phyloP scores from a whole-genome alignment of 1,139 yeast genomes.

The Insectozyma bohioensis region DNA sequence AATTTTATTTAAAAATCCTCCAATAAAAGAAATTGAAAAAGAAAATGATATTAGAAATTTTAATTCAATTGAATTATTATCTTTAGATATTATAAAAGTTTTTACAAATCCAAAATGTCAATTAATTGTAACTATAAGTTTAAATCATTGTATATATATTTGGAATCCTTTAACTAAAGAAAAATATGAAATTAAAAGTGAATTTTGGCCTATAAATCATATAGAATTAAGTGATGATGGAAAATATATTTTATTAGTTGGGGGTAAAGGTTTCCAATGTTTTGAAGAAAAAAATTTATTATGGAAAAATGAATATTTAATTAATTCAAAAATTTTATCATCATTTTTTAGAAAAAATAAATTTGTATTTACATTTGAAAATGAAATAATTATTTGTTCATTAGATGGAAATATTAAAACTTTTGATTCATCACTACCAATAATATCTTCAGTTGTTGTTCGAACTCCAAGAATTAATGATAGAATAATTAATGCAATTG shows the following conservation, averaged over 20 bases:
- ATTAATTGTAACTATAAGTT: constrained; percentile 65
- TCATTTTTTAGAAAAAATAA: constrained; percentile 56
- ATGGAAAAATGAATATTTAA: constrained; percentile 18
- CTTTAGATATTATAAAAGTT: constrained; percentile 61
- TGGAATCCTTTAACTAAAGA: constrained; percentile 63
- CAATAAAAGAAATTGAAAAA: background rate
- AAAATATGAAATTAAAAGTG: constrained; percentile 48
- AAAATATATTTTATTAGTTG: constrained; percentile 56
- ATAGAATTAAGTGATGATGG: constrained; percentile 63
- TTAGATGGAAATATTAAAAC: constrained; percentile 40
- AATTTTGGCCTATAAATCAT: constrained; percentile 69
- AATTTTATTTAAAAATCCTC: constrained; percentile 15
- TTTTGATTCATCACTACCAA: constrained; percentile 9
- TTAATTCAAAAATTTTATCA: constrained; percentile 42
- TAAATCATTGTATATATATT: constrained; percentile 67
- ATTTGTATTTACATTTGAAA: constrained; percentile 33
- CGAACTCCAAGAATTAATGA: constrained; percentile 76
- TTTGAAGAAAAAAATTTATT: constrained; percentile 11
- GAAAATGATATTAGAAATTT: constrained; percentile 17
- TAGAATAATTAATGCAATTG: constrained; percentile 59
- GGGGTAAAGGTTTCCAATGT: constrained; percentile 39
- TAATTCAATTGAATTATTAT: constrained; percentile 57
- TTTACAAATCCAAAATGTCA: constrained; percentile 56
- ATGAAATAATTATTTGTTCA: constrained; percentile 47
- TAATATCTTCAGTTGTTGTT: constrained; percentile 42